Evolutionary conservation across 805 yeast genomes (phyloP), one percentile per base, ranked within the genome.

Genomic region (Saturnispora sanitii): DNA sequence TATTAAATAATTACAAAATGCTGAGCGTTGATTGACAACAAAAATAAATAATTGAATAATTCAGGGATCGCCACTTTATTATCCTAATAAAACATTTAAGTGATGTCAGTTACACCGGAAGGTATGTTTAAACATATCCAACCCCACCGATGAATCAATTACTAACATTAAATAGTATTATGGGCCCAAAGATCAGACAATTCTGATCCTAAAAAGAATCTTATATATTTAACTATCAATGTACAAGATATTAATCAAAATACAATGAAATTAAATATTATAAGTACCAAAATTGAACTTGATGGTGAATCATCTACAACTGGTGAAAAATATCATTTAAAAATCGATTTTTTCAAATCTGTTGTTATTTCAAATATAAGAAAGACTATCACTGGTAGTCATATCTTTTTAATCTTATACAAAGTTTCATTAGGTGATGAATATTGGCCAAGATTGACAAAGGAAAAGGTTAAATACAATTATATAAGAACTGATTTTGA

Each of bases 101-200:
- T 47, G 52, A 42, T 56, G 28, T 36, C 56, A 45, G 49, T 57
- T 51, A 46, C 58, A 30, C 62, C 62, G 28, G 61, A 58, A 54
- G 59, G 62, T 58, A 52, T 40, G 62, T 54, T 31, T 6, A 4
- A 11, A 26, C 16, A 11, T 18, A 12, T 19, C 9, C 11, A 12
- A 6, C 4, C 2, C 6, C 4, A 15, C 4, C 11, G 9, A 41
- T 22, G 2, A 13, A 18, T 28, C 26, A 11, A 12, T 26, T 43
- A 43, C 43, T 41, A 44, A 41, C 41, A 17, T 23, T 22, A 12
- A 34, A 21, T 63, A 67, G 90, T 85, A 31, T 68, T 78, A 58
- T 90, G 98, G 98, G 97, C 98, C 11, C 98, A 90, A 69, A 84
- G 98, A 64, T 86, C 96, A 41, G 77, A 70, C 56, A 80, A 70